Evolutionary conservation across 2,329 filamentous ascomycete species (phyloP), one percentile per base, ranked within the genome.

Genomic region (Pezicula neosporulosa): DNA sequence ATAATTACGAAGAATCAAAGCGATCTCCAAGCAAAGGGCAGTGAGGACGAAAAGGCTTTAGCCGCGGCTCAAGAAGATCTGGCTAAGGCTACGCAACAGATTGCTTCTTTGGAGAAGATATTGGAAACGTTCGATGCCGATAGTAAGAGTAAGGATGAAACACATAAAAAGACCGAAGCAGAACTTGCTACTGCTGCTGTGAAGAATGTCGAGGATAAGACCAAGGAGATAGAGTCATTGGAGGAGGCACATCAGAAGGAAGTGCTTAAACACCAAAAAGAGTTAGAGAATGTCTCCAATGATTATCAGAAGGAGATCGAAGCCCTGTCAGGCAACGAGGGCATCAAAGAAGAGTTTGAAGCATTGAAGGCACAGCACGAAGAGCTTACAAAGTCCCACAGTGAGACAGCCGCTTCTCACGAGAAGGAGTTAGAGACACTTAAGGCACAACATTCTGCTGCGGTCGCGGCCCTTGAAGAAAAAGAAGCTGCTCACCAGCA

Each of bases 301-400:
- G 82, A 85, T 57, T 84, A 83, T 57, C 78, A 85, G 63, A 74
- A 77, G n/a, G 82, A 86, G 64, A 85, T 86, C 49, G 82, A 85
- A 61, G 78, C 77, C 51, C 75, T 85, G 15, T 77, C 78, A 51
- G 82, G 81, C 19, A 81, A 86, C 55, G 81, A 82, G 13, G 80
- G 80, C 63, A 83, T 83, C 68, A 84, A 83, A 70, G 77, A 78
- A 57, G 81, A 84, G 66, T 85, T 80, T 54, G 76, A 83, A 52
- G 78, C 81, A 36, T 73, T 86, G 6, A 80, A 85, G 62, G 66
- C 65, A 5, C 76, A 83, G 64, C 77, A 85, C 64, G 72, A 71
- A 10, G 78, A 81, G 38, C 57, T 71, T 24, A 66, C 70, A 54
- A 56, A 67, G 10, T 63, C 68, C 6, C 69, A 69, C 39, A 56